Conservation (phyloP, 208 protist genomes). For the Acanthamoeba rhysodes region DNA sequence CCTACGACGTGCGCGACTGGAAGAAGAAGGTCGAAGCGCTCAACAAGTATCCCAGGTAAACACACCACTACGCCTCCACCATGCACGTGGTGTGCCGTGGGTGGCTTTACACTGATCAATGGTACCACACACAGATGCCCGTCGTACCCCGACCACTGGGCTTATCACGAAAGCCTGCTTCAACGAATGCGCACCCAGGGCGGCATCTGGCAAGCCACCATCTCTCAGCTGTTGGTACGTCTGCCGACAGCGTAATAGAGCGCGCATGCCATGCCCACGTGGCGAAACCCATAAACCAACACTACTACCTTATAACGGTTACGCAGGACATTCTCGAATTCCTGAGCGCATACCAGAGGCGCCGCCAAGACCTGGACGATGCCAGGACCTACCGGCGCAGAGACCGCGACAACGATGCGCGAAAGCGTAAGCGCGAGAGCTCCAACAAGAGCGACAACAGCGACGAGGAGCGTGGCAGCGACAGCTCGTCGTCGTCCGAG, state of each 20-base stretch:
- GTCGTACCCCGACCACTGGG: background rate
- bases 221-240: background rate
- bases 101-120: too few species aligned
- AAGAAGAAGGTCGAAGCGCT: constrained; percentile 43
- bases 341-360: background rate
- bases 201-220: background rate
- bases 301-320: too few species aligned
- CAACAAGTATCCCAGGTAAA: background rate
- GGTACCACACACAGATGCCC: background rate
- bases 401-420: background rate
- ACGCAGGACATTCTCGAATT: background rate
- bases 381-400: too few species aligned
- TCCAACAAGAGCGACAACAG: background rate
- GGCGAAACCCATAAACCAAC: too few species aligned
- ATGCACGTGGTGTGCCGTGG: too few species aligned
- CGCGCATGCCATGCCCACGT: background rate
- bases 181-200: background rate
- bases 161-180: background rate
- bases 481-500: background rate
- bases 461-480: background rate
- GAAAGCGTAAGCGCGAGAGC: background rate
- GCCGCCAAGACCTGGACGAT: background rate
- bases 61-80: too few species aligned
- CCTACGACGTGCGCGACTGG: constrained; percentile 49
- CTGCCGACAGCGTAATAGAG: background rate